A percentile compares a stretch with the other conserved stretches of the same genome.
Evolutionary conservation across 495 filamentous ascomycete species (phyloP).

Genomic region (Apodospora peruviana): DNA sequence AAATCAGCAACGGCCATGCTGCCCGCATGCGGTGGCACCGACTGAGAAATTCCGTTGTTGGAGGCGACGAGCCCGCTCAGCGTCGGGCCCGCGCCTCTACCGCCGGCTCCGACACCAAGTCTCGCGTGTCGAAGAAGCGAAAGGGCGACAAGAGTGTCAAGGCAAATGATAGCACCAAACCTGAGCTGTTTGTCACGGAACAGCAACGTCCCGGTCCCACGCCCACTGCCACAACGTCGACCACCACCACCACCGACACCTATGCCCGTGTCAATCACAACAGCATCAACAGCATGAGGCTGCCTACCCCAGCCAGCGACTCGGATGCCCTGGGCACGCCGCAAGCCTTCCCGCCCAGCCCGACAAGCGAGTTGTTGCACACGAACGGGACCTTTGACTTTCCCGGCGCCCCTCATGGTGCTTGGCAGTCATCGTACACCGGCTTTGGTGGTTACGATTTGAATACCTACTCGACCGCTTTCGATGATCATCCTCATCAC

Average conservation of each 20-base stretch:
- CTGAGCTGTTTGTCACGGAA: conserved; percentile 1
- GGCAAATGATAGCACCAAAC: conserved; percentile 21
- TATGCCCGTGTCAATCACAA: conserved; percentile 8
- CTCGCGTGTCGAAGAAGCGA: conserved; percentile 31
- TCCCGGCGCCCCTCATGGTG: conserved; percentile 9
- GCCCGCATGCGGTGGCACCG: conserved; percentile 76
- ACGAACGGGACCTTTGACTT: conserved; percentile 20
- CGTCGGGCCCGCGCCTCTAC: conserved; percentile 30
- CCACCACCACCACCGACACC: conserved; percentile 15
- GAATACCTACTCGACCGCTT: conserved; percentile 15
- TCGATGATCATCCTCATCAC: conserved; percentile 23
- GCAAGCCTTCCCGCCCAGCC: conserved; percentile 20
- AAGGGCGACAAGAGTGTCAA: conserved; percentile 32
- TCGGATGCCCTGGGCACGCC: conserved; percentile 26
- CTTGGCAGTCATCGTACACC: neutral
- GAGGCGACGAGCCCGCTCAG: conserved; percentile 32
- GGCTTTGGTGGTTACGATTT: conserved; percentile 8
- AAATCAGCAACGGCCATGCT: conserved; percentile 74
- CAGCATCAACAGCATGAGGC: conserved; percentile 3
- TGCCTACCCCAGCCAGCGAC: conserved; percentile 43
- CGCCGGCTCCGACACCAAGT: conserved; percentile 12
- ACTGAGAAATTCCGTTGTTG: conserved; percentile 46
- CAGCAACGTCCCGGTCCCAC: conserved; percentile 6
- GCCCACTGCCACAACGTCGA: conserved; percentile 4
- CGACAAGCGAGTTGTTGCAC: conserved; percentile 22